Percentiles rank a stretch among this genome's conserved stretches.
Conservation (phyloP, 345 rosid genomes). For the Aegle marmelos region DNA sequence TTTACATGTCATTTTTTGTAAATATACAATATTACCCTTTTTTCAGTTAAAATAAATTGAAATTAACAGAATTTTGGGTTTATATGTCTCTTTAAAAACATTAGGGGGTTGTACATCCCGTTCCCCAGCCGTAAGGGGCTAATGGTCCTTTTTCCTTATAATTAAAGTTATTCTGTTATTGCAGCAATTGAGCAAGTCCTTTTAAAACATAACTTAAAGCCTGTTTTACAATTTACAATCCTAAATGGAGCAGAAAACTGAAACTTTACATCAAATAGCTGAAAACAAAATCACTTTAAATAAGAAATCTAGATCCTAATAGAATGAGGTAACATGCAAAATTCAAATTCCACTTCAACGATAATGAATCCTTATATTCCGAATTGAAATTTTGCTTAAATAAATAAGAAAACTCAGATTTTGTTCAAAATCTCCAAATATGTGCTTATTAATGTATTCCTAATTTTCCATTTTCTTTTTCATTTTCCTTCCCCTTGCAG, state of each 20-base stretch:
- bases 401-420: not conserved
- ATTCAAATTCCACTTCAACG: not conserved
- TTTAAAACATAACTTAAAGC: not conserved
- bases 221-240: not conserved
- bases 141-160: not conserved
- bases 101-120: too few species aligned
- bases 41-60: too few species aligned
- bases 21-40: too few species aligned
- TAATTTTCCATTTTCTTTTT: not conserved
- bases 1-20: too few species aligned
- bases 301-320: not conserved
- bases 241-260: not conserved
- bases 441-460: not conserved
- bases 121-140: too few species aligned
- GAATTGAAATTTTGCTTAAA: not conserved
- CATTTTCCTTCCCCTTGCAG: conserved; percentile 31
- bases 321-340: not conserved
- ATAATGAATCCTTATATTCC: not conserved
- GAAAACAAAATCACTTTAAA: too few species aligned
- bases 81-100: too few species aligned
- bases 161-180: not conserved
- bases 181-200: not conserved
- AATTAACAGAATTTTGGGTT: too few species aligned
- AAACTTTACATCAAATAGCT: too few species aligned
- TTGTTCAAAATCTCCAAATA: not conserved